Base-by-base conservation (phyloP, 352 stramenopile species). In the Pythium aquatile region DNA sequence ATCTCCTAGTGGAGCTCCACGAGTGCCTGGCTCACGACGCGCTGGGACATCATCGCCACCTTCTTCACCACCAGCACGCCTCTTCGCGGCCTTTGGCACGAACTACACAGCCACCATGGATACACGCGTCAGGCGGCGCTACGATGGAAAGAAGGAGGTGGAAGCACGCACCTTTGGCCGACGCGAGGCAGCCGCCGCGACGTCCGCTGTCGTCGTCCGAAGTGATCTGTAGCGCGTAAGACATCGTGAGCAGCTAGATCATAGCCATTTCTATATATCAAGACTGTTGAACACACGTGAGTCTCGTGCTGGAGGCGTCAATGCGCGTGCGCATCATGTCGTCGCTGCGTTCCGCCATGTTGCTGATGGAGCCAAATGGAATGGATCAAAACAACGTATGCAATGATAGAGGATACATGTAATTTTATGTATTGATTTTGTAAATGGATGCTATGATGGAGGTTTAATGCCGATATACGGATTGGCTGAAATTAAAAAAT, bases 31-130 rank as follows among this genome's bases (percentile, higher is more conserved):
- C 55, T 75, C 69, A 26, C 30, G 52, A 40, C 58, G 35, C 9
- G 39, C 24, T 40, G 49, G 13, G 3, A 47, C 16, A 5, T 39
- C 58, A n/a, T 78, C 70, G 1, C 37, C 58, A 17, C 54, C 59
- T 7, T 55, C 71, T 49, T 86, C 74, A 11, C 65, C 40, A 16
- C 37, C 65, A 30, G 81, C 54, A 51, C 82, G 83, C 30, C 85
- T 79, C 58, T 86, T 86, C 2, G 76, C 75, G 46, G 79, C 82
- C 66, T 91, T 93, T 5, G 85, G 85, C 5, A 91, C 80, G 62
- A 93, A 93, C 76, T 93, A 54, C 9, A 59, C 17, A 52, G 29
- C 26, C 26, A 35, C 2, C 35, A 58, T 24, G 0, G 58, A 54
- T 26, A 26, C 8, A 26, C 2, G 13, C 11, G 46, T 53, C 11